Conservation (phyloP, 2,329 filamentous ascomycete genomes). For the Epichloe elymi region DNA sequence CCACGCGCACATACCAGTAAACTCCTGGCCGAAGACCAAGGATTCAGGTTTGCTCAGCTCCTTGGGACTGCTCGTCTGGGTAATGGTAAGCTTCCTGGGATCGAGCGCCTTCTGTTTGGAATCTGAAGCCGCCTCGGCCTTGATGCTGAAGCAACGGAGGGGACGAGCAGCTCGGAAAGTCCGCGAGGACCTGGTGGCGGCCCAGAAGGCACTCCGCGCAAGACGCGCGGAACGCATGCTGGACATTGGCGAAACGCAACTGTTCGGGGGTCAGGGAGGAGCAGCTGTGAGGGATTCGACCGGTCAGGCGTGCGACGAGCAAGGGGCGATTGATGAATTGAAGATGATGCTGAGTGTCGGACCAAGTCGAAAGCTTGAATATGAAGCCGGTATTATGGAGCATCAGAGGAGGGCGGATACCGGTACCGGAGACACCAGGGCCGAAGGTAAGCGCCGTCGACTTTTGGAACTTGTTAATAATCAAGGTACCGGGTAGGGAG, state of each 20-base stretch:
- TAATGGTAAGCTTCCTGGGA: slow-evolving; percentile 60
- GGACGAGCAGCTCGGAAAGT: slow-evolving; percentile 17
- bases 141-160: slow-evolving; percentile 36
- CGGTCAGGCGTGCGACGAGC: not conserved
- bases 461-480: not conserved
- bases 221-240: slow-evolving; percentile 20
- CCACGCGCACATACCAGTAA: slow-evolving; percentile 52
- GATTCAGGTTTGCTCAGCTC: slow-evolving; percentile 60
- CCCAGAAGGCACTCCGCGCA: slow-evolving; percentile 20
- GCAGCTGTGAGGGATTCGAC: not conserved
- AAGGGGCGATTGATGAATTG: not conserved
- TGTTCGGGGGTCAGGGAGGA: not conserved
- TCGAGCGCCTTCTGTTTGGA: slow-evolving; percentile 57
- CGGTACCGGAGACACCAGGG: slow-evolving; percentile 6
- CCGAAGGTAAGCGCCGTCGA: slow-evolving; percentile 3
- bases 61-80: slow-evolving; percentile 65
- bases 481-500: not conserved
- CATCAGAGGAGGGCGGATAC: not conserved
- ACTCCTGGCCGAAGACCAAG: slow-evolving; percentile 78
- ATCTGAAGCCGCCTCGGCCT: slow-evolving; percentile 34
- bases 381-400: not conserved
- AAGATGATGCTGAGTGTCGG: not conserved
- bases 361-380: not conserved
- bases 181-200: slow-evolving; percentile 23
- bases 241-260: not conserved